Evolutionary conservation across 2,329 filamentous ascomycete species (phyloP), one percentile per base, ranked within the genome.

Genomic region (Arthrobotrys sphaeroides): DNA sequence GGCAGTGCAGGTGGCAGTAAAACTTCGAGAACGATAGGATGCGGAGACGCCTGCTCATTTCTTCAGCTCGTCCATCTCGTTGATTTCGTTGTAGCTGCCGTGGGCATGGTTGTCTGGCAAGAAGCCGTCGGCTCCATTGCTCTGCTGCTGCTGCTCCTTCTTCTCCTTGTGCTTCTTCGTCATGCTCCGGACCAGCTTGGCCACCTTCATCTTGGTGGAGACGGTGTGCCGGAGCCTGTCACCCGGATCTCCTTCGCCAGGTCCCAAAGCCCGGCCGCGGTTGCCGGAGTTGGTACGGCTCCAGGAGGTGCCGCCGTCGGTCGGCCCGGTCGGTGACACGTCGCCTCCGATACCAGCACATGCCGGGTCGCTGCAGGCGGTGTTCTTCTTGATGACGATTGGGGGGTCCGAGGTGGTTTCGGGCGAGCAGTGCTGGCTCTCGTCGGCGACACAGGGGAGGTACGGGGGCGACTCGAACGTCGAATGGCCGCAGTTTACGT

Each of bases 151-250:
- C 2, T 47, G 55, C 3, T 67, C 72, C 16, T 43, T 51, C 40
- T 69, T 69, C 9, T 75, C 65, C 38, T 75, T 62, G n/a, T 60
- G 47, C 73, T 76, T 76, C 38, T 76, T 76, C 9, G 73, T 76
- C 65, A 76, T 43, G 33, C 65, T 70, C 18, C 73, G 36, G 36
- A 68, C 59, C 18, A 76, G 40, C 26, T 69, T 75, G 2, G 64
- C 45, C 36, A 69, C 65, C 28, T 69, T 69, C 40, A 65, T 76
- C 20, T 70, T 76, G 20, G 66, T 76, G 24, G 65, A 69, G 28
- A 76, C 73, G 42, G 65, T 76, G 31, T 66, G 73, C 45, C 57
- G 20, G 5, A 76, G 49, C 26, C 66, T 49, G 33, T 67, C 73
- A 6, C 55, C 65, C 5, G 65, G 65, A 26, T 70, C 59, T 36